Evolutionary conservation across 2,329 filamentous ascomycete genomes (phyloP).

Genomic region (Ceratocystis ficicola): DNA sequence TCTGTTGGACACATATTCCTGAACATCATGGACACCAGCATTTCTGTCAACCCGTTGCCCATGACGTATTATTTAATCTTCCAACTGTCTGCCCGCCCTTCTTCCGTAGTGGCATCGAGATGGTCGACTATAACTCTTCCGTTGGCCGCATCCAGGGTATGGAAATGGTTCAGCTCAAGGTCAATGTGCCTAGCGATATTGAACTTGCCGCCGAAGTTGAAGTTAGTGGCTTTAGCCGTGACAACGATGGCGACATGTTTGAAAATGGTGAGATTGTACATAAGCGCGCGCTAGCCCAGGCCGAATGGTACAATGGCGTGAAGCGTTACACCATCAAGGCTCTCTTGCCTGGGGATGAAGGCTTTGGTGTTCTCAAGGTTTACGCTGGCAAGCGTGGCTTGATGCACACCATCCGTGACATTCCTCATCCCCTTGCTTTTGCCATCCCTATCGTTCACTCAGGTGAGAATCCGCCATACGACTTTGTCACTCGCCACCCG

Average conservation of each 20-base stretch:
- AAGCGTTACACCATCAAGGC: constrained; percentile 94
- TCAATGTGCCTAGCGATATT: constrained; percentile 77
- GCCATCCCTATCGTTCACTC: constrained; percentile 81
- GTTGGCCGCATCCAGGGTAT: constrained; percentile 75
- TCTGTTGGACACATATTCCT: constrained; percentile 93
- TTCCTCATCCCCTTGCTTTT: constrained; percentile 81
- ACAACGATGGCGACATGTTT: constrained; percentile 82
- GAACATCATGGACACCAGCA: constrained; percentile 82
- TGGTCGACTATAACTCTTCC: constrained; percentile 86
- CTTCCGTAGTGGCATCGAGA: constrained; percentile 68
- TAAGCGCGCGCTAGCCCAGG: constrained; percentile 80
- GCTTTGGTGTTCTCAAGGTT: constrained; percentile 73
- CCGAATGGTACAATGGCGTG: constrained; percentile 74
- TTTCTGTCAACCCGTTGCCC: constrained; percentile 74
- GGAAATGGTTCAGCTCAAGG: constrained; percentile 81
- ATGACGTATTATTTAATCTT: constrained; percentile 74
- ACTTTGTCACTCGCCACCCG: constrained; percentile 84
- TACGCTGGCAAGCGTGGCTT: constrained; percentile 90
- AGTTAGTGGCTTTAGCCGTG: constrained; percentile 63
- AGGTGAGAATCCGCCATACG: constrained; percentile 86
- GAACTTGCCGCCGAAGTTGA: constrained; percentile 91
- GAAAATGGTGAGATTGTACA: constrained; percentile 78
- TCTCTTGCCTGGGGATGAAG: constrained; percentile 80
- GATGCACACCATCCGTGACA: constrained; percentile 96
- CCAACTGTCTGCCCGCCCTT: constrained; percentile 78